phyloP scores from a whole-genome alignment of 352 stramenopile genomes.

The Bremia lactucae region DNA sequence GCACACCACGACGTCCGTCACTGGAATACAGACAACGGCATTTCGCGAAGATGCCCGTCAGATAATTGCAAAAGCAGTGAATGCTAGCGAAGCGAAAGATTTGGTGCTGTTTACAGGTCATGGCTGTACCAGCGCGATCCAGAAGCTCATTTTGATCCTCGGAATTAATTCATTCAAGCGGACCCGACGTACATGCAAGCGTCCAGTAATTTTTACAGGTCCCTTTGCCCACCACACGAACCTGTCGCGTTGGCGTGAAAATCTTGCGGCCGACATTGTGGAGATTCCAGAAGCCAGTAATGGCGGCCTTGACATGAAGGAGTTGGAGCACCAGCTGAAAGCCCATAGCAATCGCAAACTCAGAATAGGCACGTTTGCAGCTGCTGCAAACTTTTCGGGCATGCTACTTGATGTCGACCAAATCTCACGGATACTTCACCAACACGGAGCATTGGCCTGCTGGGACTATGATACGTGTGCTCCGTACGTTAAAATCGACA shows the following conservation, averaged over 20 bases:
- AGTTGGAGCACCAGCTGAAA: constrained; percentile 41
- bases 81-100: constrained; percentile 85
- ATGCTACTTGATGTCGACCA: constrained; percentile 82
- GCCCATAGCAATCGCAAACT: constrained; percentile 36
- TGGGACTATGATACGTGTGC: constrained; percentile 95
- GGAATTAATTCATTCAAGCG: constrained; percentile 34
- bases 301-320: constrained; percentile 43
- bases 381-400: constrained; percentile 93
- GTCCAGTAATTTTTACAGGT: constrained; percentile 83
- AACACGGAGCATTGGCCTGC: constrained; percentile 84
- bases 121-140: constrained; percentile 78
- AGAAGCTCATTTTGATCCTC: constrained; percentile 72
- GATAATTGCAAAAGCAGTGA: constrained; percentile 86
- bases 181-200: constrained; percentile 20
- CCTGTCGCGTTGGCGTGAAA: constrained; percentile 93
- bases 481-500: constrained; percentile 90
- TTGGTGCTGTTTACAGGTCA: constrained; percentile 91
- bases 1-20: constrained; percentile 87
- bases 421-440: constrained; percentile 85
- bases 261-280: constrained; percentile 56
- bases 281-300: constrained; percentile 43
- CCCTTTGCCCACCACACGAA: constrained; percentile 98
- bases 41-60: constrained; percentile 92
- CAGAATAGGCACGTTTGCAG: constrained; percentile 86
- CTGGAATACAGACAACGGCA: constrained; percentile 80